A percentile compares a stretch with the other conserved stretches of the same genome.
Conservation (phyloP, 23 red algal species). For the Agarophyton chilense region DNA sequence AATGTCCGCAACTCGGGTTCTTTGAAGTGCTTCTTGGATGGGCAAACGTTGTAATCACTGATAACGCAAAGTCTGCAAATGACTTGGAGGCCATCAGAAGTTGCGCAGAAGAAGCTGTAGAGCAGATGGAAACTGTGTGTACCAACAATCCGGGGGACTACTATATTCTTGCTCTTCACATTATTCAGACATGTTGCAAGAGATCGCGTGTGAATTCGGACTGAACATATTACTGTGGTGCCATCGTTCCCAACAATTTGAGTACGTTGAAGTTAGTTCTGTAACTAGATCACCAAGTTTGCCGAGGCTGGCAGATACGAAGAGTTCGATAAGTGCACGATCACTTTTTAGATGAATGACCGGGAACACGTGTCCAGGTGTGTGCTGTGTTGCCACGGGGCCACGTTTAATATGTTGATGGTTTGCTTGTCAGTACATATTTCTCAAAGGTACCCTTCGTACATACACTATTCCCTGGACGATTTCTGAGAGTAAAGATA, state of each 20-base stretch:
- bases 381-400: too few relatives aligned
- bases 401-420: too few relatives aligned
- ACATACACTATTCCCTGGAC: too few relatives aligned
- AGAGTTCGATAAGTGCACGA: too few relatives aligned
- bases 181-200: constrained; percentile 52
- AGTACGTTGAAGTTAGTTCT: too few relatives aligned
- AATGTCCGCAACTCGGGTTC: background rate
- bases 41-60: background rate
- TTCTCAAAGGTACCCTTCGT: too few relatives aligned
- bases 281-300: too few relatives aligned
- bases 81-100: background rate
- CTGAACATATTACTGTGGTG: constrained; percentile 11
- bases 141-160: constrained; percentile 2
- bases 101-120: background rate
- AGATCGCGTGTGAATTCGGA: background rate
- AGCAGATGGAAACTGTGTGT: constrained; percentile 1
- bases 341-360: too few relatives aligned
- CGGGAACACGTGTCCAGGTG: too few relatives aligned
- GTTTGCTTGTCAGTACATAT: too few relatives aligned
- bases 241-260: constrained; percentile 36
- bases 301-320: too few relatives aligned
- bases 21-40: background rate
- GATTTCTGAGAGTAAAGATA: too few relatives aligned
- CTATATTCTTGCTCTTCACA: constrained; percentile 31
- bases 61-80: background rate